Conservation (phyloP, 371 early-diverging fungal species). For the Circinella minor region DNA sequence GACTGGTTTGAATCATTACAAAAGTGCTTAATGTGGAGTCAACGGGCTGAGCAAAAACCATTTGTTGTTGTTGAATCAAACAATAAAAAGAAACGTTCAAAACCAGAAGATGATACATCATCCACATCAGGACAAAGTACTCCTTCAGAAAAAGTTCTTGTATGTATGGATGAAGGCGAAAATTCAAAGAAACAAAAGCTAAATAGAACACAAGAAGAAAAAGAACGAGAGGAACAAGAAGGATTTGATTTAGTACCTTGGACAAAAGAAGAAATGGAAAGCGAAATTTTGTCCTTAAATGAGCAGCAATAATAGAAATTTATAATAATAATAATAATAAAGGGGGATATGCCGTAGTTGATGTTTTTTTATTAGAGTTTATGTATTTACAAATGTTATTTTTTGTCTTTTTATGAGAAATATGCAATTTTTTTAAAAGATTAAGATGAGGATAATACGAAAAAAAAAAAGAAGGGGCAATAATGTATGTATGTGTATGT, state of each 20-base stretch:
- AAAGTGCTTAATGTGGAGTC: constrained; percentile 85
- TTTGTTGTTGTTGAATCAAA: constrained; percentile 57
- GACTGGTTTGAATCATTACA: constrained; percentile 87
- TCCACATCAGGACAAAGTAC: background rate
- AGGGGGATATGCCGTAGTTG: background rate
- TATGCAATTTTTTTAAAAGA: constrained; percentile 8
- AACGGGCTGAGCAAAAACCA: constrained; percentile 76
- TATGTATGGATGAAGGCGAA: background rate
- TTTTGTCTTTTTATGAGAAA: background rate
- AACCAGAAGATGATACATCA: background rate
- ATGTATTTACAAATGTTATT: background rate
- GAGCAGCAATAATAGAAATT: background rate
- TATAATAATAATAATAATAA: background rate
- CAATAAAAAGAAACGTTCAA: constrained; percentile 5
- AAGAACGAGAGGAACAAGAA: background rate
- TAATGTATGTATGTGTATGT: background rate
- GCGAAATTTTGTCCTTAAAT: background rate
- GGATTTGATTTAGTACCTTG: constrained; percentile 11
- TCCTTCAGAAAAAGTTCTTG: background rate
- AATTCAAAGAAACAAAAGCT: background rate
- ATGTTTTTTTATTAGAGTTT: background rate
- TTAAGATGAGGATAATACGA: background rate
- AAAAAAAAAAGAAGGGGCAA: background rate
- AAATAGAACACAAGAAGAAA: background rate
- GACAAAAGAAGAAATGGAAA: constrained; percentile 5